Conservation (phyloP, 208 protist species). For the Trypanosoma rangeli region DNA sequence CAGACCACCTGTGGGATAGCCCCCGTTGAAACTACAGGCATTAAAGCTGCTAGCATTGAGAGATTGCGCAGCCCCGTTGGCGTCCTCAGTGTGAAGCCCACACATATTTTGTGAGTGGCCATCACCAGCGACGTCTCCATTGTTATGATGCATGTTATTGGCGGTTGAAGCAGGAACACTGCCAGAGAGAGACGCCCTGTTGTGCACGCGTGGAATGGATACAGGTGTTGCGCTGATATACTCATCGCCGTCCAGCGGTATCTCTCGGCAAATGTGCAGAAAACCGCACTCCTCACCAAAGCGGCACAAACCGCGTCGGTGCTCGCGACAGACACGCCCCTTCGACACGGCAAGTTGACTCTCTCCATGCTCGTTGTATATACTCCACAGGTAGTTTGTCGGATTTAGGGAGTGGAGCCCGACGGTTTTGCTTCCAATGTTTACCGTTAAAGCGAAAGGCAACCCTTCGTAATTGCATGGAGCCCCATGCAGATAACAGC, state of each 20-base stretch:
- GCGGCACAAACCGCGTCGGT: slow-evolving; percentile 77
- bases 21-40: neutral
- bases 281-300: slow-evolving; percentile 88
- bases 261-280: slow-evolving; percentile 76
- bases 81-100: slow-evolving; percentile 1
- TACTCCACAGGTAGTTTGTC: slow-evolving; percentile 66
- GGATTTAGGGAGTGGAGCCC: slow-evolving; percentile 67
- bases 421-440: slow-evolving; percentile 40
- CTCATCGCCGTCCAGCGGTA: slow-evolving; percentile 38
- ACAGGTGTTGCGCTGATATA: slow-evolving; percentile 16
- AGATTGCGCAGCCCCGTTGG: neutral
- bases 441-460: slow-evolving; percentile 66
- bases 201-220: neutral
- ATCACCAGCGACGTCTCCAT: neutral
- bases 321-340: slow-evolving; percentile 72
- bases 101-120: neutral
- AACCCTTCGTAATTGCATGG: slow-evolving; percentile 67
- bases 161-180: neutral
- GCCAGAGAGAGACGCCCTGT: neutral
- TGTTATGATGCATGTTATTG: neutral
- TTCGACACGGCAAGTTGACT: slow-evolving; percentile 43
- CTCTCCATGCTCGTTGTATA: slow-evolving; percentile 55
- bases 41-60: slow-evolving; percentile 20
- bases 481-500: slow-evolving; percentile 75
- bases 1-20: neutral